Conservation (phyloP, 2,329 filamentous ascomycete genomes). For the Aspergillus sp. region DNA sequence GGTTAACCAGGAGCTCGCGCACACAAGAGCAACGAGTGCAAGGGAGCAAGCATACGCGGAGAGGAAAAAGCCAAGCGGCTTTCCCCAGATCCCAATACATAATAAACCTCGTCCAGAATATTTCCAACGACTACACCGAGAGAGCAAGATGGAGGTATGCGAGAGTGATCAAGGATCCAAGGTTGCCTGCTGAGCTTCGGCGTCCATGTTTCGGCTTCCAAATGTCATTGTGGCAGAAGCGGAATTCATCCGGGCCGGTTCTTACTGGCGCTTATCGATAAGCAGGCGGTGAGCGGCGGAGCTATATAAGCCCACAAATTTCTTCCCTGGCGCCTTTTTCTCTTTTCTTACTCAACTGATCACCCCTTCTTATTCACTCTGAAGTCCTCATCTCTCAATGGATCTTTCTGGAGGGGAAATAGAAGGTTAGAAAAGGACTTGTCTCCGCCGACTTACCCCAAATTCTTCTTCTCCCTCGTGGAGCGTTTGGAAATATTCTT, state of each 20-base stretch:
- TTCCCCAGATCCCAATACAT: slow-evolving; percentile 27
- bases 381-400: slow-evolving; percentile 37
- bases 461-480: slow-evolving; percentile 40
- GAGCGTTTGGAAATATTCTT: slow-evolving; percentile 49
- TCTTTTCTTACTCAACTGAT: slow-evolving; percentile 40
- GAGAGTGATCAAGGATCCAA: background rate
- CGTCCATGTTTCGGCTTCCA: too few species aligned
- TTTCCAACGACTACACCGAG: background rate
- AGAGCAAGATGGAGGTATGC: background rate
- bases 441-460: slow-evolving; percentile 46
- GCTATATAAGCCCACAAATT: slow-evolving; percentile 24
- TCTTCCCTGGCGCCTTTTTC: slow-evolving; percentile 20
- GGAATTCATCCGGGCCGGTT: background rate
- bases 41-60: slow-evolving; percentile 42
- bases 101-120: background rate
- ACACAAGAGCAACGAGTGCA: background rate
- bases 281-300: slow-evolving; percentile 26
- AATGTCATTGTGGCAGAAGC: background rate
- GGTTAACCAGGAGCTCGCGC: slow-evolving; percentile 7
- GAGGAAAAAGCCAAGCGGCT: slow-evolving; percentile 49
- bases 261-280: slow-evolving; percentile 32
- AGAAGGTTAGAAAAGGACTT: slow-evolving; percentile 42
- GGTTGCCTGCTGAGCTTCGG: background rate
- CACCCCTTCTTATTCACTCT: slow-evolving; percentile 51
- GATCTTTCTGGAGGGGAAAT: slow-evolving; percentile 48